A percentile compares a stretch with the other conserved stretches of the same genome.
Evolutionary conservation across 768 basidiomycete genomes (phyloP).

Genomic region (Pleurotus eryngii): DNA sequence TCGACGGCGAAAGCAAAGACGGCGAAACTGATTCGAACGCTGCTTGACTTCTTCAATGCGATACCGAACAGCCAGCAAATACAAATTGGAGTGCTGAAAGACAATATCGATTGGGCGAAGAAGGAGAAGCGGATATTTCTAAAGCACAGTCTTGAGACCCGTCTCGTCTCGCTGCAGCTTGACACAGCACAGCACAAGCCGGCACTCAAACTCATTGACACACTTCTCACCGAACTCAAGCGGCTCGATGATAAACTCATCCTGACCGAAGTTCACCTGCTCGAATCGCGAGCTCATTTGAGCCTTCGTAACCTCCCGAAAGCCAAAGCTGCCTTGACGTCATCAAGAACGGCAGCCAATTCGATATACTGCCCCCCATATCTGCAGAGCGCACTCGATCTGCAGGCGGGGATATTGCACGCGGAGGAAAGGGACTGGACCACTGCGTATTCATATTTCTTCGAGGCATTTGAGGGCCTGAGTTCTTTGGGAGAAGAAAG

Average conservation of each 20-base stretch:
- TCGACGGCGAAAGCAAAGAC: constrained; percentile 98
- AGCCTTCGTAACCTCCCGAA: constrained; percentile 88
- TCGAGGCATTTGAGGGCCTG: constrained; percentile 92
- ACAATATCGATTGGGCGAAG: constrained; percentile 92
- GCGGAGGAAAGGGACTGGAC: constrained; percentile 98
- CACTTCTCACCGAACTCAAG: constrained; percentile 87
- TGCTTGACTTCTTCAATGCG: constrained; percentile 83
- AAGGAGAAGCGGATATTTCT: constrained; percentile 92
- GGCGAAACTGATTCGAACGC: constrained; percentile 91
- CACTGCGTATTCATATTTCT: constrained; percentile 96
- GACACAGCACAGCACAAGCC: constrained; percentile 74
- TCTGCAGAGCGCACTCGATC: constrained; percentile 45
- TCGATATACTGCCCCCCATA: constrained; percentile 63
- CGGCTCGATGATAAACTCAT: constrained; percentile 97
- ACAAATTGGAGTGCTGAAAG: constrained; percentile 83
- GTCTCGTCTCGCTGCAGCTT: constrained; percentile 80
- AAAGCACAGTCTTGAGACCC: constrained; percentile 89
- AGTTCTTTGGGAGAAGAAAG: constrained; percentile 41
- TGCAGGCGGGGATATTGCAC: constrained; percentile 73
- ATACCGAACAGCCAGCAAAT: constrained; percentile 72
- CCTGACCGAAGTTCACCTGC: constrained; percentile 91
- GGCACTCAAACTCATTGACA: constrained; percentile 79
- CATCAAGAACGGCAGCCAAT: constrained; percentile 77
- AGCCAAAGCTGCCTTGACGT: constrained; percentile 80
- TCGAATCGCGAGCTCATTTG: constrained; percentile 89